These are phyloP conservation scores for Trichoderma pleuroti DNA, from an alignment of 2,329 filamentous ascomycete genomes.

Conservation along the genomic window DNA sequence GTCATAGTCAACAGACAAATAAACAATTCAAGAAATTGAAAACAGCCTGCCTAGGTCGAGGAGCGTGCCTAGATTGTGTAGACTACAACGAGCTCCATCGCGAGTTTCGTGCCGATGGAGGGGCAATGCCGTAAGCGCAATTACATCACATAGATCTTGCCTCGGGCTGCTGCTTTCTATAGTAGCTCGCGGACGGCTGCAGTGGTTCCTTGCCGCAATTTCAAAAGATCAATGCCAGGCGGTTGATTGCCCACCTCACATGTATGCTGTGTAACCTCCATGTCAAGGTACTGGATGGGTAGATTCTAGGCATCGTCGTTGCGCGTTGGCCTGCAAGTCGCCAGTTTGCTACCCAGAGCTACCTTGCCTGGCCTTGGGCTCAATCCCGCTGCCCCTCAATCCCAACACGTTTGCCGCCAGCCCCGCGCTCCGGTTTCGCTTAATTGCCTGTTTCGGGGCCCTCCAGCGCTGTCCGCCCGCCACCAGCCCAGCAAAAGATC, in stretches of 20 bases:
- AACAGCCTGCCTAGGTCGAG: neutral
- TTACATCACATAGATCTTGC: neutral
- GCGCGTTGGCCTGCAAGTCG: neutral
- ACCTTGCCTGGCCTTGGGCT: neutral
- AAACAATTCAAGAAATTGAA: neutral
- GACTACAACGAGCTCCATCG: neutral
- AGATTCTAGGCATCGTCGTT: neutral
- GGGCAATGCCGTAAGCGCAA: neutral
- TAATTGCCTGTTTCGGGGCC: conserved; percentile 18
- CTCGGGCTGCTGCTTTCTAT: neutral
- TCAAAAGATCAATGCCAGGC: neutral
- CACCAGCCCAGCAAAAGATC: neutral
- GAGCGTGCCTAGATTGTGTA: neutral
- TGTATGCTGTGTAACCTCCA: neutral
- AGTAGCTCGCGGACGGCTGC: neutral
- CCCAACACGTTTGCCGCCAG: conserved; percentile 10
- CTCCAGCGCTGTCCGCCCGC: neutral
- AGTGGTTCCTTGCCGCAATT: neutral
- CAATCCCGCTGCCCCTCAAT: conserved; percentile 1
- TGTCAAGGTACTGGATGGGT: neutral
- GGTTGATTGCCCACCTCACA: no score
- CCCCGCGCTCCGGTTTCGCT: conserved; percentile 27
- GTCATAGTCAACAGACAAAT: neutral
- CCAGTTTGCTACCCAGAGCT: neutral
- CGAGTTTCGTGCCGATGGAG: neutral